Percentiles rank a stretch among this genome's conserved stretches.
Evolutionary conservation across 352 stramenopile genomes (phyloP).

Genomic region (Pythium dissotocum): DNA sequence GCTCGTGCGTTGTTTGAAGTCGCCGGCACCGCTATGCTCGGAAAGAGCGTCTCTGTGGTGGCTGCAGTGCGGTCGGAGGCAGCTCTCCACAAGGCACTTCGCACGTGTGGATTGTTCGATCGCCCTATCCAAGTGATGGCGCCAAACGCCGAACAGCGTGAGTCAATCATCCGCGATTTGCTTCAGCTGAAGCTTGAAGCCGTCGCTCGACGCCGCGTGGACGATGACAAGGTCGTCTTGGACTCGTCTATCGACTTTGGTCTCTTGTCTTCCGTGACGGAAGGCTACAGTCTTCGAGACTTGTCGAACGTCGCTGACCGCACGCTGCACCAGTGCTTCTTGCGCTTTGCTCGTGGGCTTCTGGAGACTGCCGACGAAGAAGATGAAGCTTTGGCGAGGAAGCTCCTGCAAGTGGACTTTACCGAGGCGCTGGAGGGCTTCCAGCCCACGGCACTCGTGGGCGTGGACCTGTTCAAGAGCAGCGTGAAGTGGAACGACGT

Average conservation of each 20-base stretch:
- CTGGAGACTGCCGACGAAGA: neutral
- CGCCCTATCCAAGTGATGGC: constrained; percentile 54
- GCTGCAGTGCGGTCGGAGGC: constrained; percentile 56
- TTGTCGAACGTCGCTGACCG: constrained; percentile 68
- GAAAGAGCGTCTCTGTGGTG: constrained; percentile 69
- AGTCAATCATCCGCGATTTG: constrained; percentile 63
- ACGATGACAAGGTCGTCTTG: constrained; percentile 32
- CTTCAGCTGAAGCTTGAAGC: constrained; percentile 44
- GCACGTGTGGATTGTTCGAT: constrained; percentile 71
- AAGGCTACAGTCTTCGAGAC: constrained; percentile 83
- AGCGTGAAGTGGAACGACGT: constrained; percentile 88
- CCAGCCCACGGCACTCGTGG: constrained; percentile 76
- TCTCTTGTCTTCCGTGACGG: constrained; percentile 61
- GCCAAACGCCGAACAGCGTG: constrained; percentile 63
- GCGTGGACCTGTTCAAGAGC: constrained; percentile 85
- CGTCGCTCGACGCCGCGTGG: constrained; percentile 23
- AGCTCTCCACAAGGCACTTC: constrained; percentile 68
- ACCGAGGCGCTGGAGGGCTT: constrained; percentile 76
- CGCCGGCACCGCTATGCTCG: constrained; percentile 55
- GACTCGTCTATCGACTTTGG: constrained; percentile 67
- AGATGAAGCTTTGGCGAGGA: neutral
- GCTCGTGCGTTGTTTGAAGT: constrained; percentile 43
- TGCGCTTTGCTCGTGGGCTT: constrained; percentile 32
- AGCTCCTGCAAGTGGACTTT: constrained; percentile 66
- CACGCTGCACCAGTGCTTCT: constrained; percentile 64